phyloP scores from a whole-genome alignment of 495 filamentous ascomycete genomes.

The Xylaria nigripes region DNA sequence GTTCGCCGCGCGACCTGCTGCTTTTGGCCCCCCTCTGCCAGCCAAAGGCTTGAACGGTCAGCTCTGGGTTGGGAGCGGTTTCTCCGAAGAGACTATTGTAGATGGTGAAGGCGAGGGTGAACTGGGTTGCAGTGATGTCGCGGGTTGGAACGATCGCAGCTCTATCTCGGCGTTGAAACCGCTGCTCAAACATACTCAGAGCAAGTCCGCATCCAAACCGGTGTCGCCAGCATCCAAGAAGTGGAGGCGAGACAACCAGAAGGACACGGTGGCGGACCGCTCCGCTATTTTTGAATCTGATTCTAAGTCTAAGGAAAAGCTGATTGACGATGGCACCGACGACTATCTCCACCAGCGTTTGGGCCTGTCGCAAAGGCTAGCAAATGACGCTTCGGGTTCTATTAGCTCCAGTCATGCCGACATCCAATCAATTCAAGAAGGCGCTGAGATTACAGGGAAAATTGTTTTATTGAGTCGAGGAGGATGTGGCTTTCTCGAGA shows the following conservation, averaged over 20 bases:
- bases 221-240: conserved; percentile 27
- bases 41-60: conserved; percentile 69
- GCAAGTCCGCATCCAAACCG: conserved; percentile 24
- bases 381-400: conserved; percentile 23
- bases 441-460: conserved; percentile 88
- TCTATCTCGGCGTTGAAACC: conserved; percentile 22
- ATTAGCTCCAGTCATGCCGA: conserved; percentile 63
- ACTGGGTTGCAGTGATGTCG: conserved; percentile 96
- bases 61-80: conserved; percentile 85
- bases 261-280: conserved; percentile 21
- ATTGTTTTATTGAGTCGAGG: conserved; percentile 84
- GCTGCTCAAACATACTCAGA: conserved; percentile 22
- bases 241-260: conserved; percentile 15
- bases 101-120: conserved; percentile 69
- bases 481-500: conserved; percentile 94
- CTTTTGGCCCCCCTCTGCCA: conserved; percentile 79
- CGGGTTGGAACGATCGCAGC: conserved; percentile 67
- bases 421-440: conserved; percentile 90
- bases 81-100: conserved; percentile 61
- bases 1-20: conserved; percentile 86
- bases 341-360: conserved; percentile 76
- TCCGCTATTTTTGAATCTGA: conserved; percentile 16
- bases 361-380: conserved; percentile 25
- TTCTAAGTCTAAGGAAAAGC: conserved; percentile 13
- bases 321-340: conserved; percentile 74